phyloP scores from a whole-genome alignment of 2,329 filamentous ascomycete genomes.

The Fusarium camptoceras region DNA sequence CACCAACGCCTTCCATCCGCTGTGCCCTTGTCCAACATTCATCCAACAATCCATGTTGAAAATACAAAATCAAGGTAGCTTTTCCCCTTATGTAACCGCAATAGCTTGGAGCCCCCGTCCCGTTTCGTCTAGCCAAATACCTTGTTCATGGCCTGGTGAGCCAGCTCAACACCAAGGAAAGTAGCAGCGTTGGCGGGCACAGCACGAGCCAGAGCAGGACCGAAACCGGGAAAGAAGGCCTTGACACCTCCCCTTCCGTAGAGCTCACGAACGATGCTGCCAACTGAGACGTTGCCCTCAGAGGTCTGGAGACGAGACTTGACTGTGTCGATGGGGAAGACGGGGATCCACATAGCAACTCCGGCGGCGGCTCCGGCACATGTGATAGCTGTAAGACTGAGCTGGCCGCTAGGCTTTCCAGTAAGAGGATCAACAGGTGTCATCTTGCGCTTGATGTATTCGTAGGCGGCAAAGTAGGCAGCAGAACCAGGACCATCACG shows the following conservation, averaged over 20 bases:
- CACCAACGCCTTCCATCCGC: slow-evolving; percentile 33
- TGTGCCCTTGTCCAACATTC: slow-evolving; percentile 9
- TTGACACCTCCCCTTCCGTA: slow-evolving; percentile 85
- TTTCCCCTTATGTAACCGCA: slow-evolving; percentile 11
- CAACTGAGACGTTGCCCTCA: slow-evolving; percentile 83
- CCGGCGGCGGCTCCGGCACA: slow-evolving; percentile 90
- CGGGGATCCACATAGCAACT: slow-evolving; percentile 98
- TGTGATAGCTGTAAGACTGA: slow-evolving; percentile 86
- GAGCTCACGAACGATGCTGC: slow-evolving; percentile 82
- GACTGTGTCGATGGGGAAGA: slow-evolving; percentile 97
- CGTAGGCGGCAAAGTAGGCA: slow-evolving; percentile 97
- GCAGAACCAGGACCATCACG: slow-evolving; percentile 93
- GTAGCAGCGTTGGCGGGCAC: slow-evolving; percentile 97
- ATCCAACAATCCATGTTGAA: slow-evolving; percentile 5
- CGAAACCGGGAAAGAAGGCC: slow-evolving; percentile 98
- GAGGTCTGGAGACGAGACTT: slow-evolving; percentile 95
- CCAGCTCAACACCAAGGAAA: slow-evolving; percentile 87
- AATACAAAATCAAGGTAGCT: slow-evolving; percentile 23
- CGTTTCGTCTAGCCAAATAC: slow-evolving; percentile 63
- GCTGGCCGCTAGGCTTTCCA: slow-evolving; percentile 78
- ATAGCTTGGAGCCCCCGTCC: neutral
- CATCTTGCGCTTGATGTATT: slow-evolving; percentile 89
- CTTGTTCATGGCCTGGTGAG: slow-evolving; percentile 85
- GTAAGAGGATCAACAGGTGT: slow-evolving; percentile 82
- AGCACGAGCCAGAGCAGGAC: slow-evolving; percentile 89